Base-by-base conservation (phyloP, 208 protist genomes). In the Acanthamoeba castellanii region DNA sequence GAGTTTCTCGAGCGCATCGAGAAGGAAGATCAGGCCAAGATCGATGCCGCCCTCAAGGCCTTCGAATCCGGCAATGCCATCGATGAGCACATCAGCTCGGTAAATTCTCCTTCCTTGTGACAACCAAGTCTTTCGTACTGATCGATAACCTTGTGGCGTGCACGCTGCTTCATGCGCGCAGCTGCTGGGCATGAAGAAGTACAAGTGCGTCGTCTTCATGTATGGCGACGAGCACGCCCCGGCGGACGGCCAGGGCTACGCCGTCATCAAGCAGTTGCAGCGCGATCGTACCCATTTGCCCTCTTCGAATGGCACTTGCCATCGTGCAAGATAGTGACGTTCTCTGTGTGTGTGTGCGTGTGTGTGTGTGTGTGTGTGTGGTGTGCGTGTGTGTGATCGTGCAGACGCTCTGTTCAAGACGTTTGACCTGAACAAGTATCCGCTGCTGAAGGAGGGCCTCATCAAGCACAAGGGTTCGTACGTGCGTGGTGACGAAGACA, bases 141-240 rank as follows among this genome's bases (percentile, higher is more conserved):
- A 11, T 57, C 7, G 37, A 13, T 37, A 11, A 14, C 42, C 66
- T 13, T 74, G 32, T 74, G 11, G 37, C n/a, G 37, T 45, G 30
- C 18, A 20, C 50, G 32, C 68, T 14, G 14, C 32, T 61, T 61
- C 20, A 25, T 61, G 20, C 3, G 20, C 25, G 3, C 82, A 92
- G 85, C 16, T 92, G 85, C 57, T 92, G 32, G 55, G 85, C 47
- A n/a, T 92, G 85, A 64, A 70, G 57, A 92, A 92, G 37, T 92
- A 92, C 85, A 92, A 92, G 85, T 92, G 85, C 64, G 27, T 92
- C 8, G 85, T 92, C 22, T 92, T 92, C 64, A 92, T 92, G 85
- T 76, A 92, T 25, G 85, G 85, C 34, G 55, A 92, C 57, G 55
- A 76, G 25, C 7, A 72, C 55, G 30, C 13, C 57, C 85, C 47